Percentiles rank a stretch among this genome's conserved stretches.
Evolutionary conservation across 148 eudicot genomes (phyloP).

Genomic region (Cornus suecica): DNA sequence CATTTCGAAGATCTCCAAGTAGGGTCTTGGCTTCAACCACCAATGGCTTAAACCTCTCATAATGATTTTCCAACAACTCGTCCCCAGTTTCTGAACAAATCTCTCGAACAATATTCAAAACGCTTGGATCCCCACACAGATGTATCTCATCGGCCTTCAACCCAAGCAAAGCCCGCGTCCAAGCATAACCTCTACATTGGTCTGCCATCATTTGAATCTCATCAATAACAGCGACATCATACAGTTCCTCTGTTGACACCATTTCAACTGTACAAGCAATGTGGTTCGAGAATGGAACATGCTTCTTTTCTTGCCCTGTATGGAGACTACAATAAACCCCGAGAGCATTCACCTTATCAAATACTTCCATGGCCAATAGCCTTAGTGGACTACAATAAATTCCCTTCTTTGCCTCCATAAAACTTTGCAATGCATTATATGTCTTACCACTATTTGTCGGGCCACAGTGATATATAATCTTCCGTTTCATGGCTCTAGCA

Average conservation of each 20-base stretch:
- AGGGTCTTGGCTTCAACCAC: constrained; percentile 97
- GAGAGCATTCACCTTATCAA: constrained; percentile 72
- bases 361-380: constrained; percentile 96
- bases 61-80: constrained; percentile 72
- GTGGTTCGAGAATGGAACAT: constrained; percentile 78
- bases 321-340: constrained; percentile 92
- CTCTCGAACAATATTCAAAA: constrained; percentile 67
- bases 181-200: constrained; percentile 72
- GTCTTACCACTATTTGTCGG: constrained; percentile 99
- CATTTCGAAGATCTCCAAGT: constrained; percentile 74
- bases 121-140: constrained; percentile 97
- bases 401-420: constrained; percentile 90
- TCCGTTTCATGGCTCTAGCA: constrained; percentile 96
- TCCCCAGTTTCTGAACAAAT: constrained; percentile 87
- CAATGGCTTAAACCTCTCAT: constrained; percentile 84
- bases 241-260: constrained; percentile 80
- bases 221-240: constrained; percentile 93
- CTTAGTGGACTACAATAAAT: constrained; percentile 97
- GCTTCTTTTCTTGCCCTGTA: constrained; percentile 92
- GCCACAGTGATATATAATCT: constrained; percentile 89
- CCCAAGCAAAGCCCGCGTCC: constrained; percentile 98
- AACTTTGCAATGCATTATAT: constrained; percentile 83
- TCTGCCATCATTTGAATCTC: constrained; percentile 99
- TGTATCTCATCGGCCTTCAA: constrained; percentile 95
- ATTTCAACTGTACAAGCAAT: constrained; percentile 96